Conservation (phyloP, 306 rosid genomes). For the Cucurbita argyrosperma region DNA sequence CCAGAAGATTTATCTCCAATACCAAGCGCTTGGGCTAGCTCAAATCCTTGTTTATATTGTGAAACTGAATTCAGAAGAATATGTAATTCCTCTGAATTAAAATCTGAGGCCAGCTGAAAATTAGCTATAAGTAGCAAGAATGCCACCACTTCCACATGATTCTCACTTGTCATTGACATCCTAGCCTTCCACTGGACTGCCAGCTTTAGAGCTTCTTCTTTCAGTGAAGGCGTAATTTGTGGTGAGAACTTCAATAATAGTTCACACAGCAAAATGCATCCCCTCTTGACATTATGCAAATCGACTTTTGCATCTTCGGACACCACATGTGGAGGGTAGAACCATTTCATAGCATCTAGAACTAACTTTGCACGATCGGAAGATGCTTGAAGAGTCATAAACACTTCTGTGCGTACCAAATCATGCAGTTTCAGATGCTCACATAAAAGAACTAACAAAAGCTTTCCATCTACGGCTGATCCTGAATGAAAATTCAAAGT, state of each 20-base stretch:
- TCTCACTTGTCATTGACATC: conserved; percentile 6
- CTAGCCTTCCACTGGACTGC: conserved; percentile 32
- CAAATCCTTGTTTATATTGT: conserved; percentile 18
- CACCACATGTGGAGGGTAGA: conserved; percentile 16
- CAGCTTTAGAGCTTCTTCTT: conserved; percentile 22
- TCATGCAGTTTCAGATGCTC: conserved; percentile 20
- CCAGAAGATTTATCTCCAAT: conserved; percentile 14
- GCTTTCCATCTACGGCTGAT: conserved; percentile 6
- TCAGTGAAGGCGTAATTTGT: conserved; percentile 16
- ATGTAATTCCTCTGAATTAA: conserved; percentile 16
- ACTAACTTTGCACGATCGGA: conserved; percentile 27
- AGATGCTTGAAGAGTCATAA: conserved; percentile 16
- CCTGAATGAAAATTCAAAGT: background rate
- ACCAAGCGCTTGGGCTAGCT: conserved; percentile 10
- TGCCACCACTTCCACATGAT: conserved; percentile 21
- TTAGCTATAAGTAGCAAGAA: conserved; percentile 29
- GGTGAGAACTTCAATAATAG: conserved; percentile 23
- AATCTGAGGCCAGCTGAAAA: conserved; percentile 19
- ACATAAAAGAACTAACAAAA: conserved; percentile 18
- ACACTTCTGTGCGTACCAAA: conserved; percentile 4
- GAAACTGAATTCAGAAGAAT: conserved; percentile 16
- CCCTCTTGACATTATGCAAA: conserved; percentile 18
- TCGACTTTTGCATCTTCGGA: conserved; percentile 10
- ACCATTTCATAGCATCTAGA: conserved; percentile 27
- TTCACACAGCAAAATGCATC: conserved; percentile 26